Evolutionary conservation across 2,329 filamentous ascomycete genomes (phyloP).

Genomic region (Pleurostoma richardsiae): DNA sequence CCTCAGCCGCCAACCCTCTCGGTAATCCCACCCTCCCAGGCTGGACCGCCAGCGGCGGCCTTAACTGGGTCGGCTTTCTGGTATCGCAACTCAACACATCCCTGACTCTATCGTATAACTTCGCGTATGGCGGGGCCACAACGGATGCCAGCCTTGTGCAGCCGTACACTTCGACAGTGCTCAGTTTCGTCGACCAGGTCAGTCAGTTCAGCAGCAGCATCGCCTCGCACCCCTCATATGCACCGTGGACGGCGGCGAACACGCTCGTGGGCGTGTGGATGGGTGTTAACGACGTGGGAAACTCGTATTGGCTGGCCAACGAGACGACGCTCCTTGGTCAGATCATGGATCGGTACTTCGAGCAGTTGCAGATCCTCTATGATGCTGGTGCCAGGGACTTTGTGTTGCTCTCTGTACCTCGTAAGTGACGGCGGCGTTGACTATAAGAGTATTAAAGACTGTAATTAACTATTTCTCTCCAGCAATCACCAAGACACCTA

Average conservation of each 20-base stretch:
- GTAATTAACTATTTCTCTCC: not conserved
- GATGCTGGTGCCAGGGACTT: conserved; percentile 51
- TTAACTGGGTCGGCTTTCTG: conserved; percentile 44
- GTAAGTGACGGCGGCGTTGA: conserved; percentile 12
- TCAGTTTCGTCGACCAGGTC: conserved; percentile 49
- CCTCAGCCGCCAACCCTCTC: conserved; percentile 48
- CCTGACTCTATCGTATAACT: conserved; percentile 39
- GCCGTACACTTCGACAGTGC: conserved; percentile 40
- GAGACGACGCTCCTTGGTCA: conserved; percentile 24
- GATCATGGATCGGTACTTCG: conserved; percentile 37
- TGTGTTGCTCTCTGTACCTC: conserved; percentile 53
- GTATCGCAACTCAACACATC: conserved; percentile 34
- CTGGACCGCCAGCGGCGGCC: conserved; percentile 38
- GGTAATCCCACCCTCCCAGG: conserved; percentile 53
- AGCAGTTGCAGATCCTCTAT: conserved; percentile 40
- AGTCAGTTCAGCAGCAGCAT: conserved; percentile 29
- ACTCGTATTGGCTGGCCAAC: conserved; percentile 30
- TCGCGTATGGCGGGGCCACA: conserved; percentile 45
- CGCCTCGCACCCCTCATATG: conserved; percentile 22
- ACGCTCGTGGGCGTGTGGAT: conserved; percentile 47
- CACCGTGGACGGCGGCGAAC: conserved; percentile 35
- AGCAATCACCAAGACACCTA: conserved; percentile 35
- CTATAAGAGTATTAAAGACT: not conserved
- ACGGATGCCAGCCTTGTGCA: conserved; percentile 41
- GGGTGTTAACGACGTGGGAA: conserved; percentile 37